Percentiles rank a stretch among this genome's conserved stretches.
Conservation (phyloP, 2,329 filamentous ascomycete genomes). For the Pseudocercospora fijiensis region DNA sequence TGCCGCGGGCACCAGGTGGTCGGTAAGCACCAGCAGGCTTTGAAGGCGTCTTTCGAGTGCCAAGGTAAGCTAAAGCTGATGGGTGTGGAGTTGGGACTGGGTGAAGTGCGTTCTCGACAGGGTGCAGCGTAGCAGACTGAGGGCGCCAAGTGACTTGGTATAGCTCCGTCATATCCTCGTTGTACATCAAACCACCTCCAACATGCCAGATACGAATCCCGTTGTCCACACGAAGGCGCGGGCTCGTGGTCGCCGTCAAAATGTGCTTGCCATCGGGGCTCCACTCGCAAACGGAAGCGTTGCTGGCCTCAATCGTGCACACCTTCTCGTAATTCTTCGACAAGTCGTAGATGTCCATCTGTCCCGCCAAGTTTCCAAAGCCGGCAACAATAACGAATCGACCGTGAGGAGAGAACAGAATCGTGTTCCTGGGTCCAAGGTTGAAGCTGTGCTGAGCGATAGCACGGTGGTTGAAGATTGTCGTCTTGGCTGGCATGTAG, state of each 20-base stretch:
- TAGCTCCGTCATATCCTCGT: constrained; percentile 89
- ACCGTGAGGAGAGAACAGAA: constrained; percentile 88
- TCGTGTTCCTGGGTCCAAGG: constrained; percentile 86
- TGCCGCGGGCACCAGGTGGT: constrained; percentile 87
- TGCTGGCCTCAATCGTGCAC: constrained; percentile 89
- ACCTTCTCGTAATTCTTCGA: constrained; percentile 92
- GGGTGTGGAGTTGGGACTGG: constrained; percentile 74
- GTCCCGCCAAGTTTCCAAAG: constrained; percentile 94
- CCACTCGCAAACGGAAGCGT: constrained; percentile 95
- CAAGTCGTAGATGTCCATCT: constrained; percentile 96
- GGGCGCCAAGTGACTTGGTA: constrained; percentile 89
- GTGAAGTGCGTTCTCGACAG: constrained; percentile 68
- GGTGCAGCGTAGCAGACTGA: constrained; percentile 60
- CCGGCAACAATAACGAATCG: constrained; percentile 92
- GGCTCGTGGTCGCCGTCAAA: constrained; percentile 95
- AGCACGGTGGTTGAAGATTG: constrained; percentile 91
- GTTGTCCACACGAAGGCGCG: constrained; percentile 92
- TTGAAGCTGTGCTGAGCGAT: constrained; percentile 81
- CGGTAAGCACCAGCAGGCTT: constrained; percentile 98
- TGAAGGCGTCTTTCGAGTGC: constrained; percentile 86
- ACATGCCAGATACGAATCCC: constrained; percentile 95
- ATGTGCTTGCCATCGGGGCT: constrained; percentile 94
- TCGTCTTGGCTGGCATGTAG: constrained; percentile 98
- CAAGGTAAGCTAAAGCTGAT: constrained; percentile 78
- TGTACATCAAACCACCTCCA: constrained; percentile 84